These are phyloP conservation scores for Neurospora sp. DNA, from an alignment of 495 filamentous ascomycete species.

Conservation along the genomic window DNA sequence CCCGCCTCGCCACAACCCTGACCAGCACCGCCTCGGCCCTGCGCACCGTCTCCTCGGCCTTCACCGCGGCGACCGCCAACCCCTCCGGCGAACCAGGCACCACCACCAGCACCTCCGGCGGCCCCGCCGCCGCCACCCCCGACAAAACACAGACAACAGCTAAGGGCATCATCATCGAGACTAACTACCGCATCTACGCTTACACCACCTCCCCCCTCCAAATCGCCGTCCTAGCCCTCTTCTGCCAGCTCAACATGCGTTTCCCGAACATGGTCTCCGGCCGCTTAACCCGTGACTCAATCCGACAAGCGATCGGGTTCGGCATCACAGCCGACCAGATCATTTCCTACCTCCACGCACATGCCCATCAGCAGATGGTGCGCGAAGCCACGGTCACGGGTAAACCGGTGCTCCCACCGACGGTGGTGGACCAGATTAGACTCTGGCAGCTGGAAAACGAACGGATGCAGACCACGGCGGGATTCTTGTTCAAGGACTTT, in stretches of 20 bases:
- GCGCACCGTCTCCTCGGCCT: constrained; percentile 47
- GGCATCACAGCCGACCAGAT: constrained; percentile 95
- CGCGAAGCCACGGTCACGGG: constrained; percentile 47
- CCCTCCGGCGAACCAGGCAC: constrained; percentile 21
- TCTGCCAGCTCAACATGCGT: constrained; percentile 72
- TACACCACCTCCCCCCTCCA: constrained; percentile 89
- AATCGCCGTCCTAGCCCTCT: constrained; percentile 88
- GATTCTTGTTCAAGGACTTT: constrained; percentile 89
- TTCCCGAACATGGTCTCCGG: constrained; percentile 89
- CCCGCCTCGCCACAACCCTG: constrained; percentile 86
- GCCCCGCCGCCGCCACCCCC: constrained; percentile 10
- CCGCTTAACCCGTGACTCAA: constrained; percentile 74
- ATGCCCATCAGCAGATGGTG: constrained; percentile 87
- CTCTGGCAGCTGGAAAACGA: constrained; percentile 97
- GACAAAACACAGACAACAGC: constrained; percentile 20
- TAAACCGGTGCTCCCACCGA: constrained; percentile 72
- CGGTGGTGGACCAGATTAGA: constrained; percentile 93
- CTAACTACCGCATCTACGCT: constrained; percentile 97
- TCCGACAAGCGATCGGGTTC: constrained; percentile 73
- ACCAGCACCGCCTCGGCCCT: constrained; percentile 70
- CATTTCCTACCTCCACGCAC: constrained; percentile 73
- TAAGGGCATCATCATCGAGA: constrained; percentile 89
- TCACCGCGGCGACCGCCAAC: constrained; percentile 39
- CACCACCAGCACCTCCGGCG: constrained; percentile 25
- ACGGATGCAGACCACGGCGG: constrained; percentile 68